A percentile compares a stretch with the other conserved stretches of the same genome.
phyloP scores from a whole-genome alignment of 768 basidiomycete species.

The Tylopilus cervinicoccineus region DNA sequence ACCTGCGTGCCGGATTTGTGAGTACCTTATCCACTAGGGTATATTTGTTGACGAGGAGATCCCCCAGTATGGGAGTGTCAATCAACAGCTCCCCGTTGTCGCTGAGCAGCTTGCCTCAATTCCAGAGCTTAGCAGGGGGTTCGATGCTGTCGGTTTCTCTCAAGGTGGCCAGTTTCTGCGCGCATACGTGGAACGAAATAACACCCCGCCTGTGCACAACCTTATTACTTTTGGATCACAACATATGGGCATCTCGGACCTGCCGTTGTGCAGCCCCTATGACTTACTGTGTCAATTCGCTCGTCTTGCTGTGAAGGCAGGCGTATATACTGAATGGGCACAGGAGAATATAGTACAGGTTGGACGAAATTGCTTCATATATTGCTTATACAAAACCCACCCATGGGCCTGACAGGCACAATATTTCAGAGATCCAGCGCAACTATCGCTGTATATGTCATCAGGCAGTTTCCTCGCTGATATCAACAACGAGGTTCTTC shows the following conservation, averaged over 20 bases:
- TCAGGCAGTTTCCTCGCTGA: constrained; percentile 64
- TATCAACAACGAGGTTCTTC: constrained; percentile 71
- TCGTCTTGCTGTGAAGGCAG: constrained; percentile 53
- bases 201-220: constrained; percentile 70
- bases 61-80: constrained; percentile 70
- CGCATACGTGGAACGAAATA: constrained; percentile 77
- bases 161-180: constrained; percentile 89
- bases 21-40: constrained; percentile 30
- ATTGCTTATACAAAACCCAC: background rate
- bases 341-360: constrained; percentile 77
- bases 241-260: constrained; percentile 81
- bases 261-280: constrained; percentile 58
- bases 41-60: constrained; percentile 1
- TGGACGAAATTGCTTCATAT: background rate
- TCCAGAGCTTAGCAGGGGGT: constrained; percentile 62
- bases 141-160: constrained; percentile 86
- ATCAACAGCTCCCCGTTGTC: constrained; percentile 64
- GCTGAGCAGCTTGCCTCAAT: constrained; percentile 61
- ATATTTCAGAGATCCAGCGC: constrained; percentile 74
- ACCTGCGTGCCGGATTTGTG: constrained; percentile 70
- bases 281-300: constrained; percentile 72
- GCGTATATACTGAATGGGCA: constrained; percentile 73
- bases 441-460: constrained; percentile 52
- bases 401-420: constrained; percentile 54
- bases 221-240: constrained; percentile 86